A percentile compares a stretch with the other conserved stretches of the same genome.
Conservation (phyloP, 73 alveolate species). For the Symbiodinium pilosum region DNA sequence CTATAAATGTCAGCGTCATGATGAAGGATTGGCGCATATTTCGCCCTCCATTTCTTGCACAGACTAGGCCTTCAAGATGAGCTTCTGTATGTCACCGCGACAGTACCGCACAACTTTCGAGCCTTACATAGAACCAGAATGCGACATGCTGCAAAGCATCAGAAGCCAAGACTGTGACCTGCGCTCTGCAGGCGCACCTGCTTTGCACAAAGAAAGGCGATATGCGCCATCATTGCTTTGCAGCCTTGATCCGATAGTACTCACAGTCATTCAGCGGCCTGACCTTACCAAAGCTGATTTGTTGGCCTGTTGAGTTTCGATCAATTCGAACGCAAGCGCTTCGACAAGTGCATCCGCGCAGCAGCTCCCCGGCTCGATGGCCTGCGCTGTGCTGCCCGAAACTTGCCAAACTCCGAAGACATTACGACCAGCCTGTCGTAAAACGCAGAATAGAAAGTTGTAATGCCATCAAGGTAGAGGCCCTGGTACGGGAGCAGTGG, state of each 20-base stretch:
- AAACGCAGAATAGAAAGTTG: conserved; percentile 9
- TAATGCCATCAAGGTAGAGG: conserved; percentile 22
- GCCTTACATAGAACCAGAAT: not conserved
- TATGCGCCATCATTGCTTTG: not conserved
- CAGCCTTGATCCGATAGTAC: conserved; percentile 58
- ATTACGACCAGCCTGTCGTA: conserved; percentile 25
- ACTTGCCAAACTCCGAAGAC: not conserved
- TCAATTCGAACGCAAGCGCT: too few relatives aligned
- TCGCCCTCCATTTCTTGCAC: too few relatives aligned
- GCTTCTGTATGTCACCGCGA: not conserved
- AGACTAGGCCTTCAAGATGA: not conserved
- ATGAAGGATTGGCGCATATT: too few relatives aligned
- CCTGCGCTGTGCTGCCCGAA: not conserved
- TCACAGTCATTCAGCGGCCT: conserved; percentile 42
- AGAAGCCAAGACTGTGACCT: not conserved
- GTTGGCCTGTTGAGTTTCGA: too few relatives aligned
- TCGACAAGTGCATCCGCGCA: not conserved
- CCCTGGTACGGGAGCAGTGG: not conserved
- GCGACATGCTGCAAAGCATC: not conserved
- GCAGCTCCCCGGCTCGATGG: not conserved
- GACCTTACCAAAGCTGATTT: not conserved
- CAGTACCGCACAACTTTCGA: not conserved
- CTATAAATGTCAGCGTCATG: not conserved
- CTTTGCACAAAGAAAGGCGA: not conserved
- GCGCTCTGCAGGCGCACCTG: not conserved